Evolutionary conservation across 345 rosid genomes (phyloP).

Genomic region (Hibiscus syriacus): DNA sequence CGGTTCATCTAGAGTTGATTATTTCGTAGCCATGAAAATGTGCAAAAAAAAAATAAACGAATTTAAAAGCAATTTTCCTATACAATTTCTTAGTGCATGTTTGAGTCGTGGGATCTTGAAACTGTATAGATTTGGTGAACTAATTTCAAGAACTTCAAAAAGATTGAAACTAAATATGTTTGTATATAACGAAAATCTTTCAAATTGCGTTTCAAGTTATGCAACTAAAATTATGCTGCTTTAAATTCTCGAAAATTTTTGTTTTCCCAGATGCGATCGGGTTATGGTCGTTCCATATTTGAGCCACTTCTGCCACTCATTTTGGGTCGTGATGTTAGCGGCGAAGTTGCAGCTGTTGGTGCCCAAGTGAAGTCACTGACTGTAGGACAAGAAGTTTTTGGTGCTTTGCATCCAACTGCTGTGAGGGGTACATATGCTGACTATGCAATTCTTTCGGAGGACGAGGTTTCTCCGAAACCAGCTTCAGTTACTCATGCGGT

Average conservation of each 20-base stretch:
- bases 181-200: not conserved
- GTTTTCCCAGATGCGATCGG: slow-evolving; percentile 75
- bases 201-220: not conserved
- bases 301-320: slow-evolving; percentile 81
- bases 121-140: not conserved
- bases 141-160: not conserved
- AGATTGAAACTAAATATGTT: not conserved
- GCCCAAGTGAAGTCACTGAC: slow-evolving; percentile 48
- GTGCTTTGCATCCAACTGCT: slow-evolving; percentile 97
- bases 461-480: slow-evolving; percentile 73
- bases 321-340: slow-evolving; percentile 89
- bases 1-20: not conserved
- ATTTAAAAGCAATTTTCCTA: not conserved
- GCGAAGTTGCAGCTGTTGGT: slow-evolving; percentile 84
- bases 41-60: not conserved
- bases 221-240: not conserved
- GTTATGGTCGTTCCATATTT: slow-evolving; percentile 92
- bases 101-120: not conserved
- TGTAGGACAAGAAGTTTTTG: slow-evolving; percentile 88
- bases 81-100: not conserved
- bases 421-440: slow-evolving; percentile 87
- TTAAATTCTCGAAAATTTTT: slow-evolving; percentile 3
- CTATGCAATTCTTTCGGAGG: slow-evolving; percentile 75
- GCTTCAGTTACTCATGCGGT: slow-evolving; percentile 70
- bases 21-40: not conserved